A percentile compares a stretch with the other conserved stretches of the same genome.
Conservation (phyloP, 768 basidiomycete species). For the Hydnomerulius pinastri region DNA sequence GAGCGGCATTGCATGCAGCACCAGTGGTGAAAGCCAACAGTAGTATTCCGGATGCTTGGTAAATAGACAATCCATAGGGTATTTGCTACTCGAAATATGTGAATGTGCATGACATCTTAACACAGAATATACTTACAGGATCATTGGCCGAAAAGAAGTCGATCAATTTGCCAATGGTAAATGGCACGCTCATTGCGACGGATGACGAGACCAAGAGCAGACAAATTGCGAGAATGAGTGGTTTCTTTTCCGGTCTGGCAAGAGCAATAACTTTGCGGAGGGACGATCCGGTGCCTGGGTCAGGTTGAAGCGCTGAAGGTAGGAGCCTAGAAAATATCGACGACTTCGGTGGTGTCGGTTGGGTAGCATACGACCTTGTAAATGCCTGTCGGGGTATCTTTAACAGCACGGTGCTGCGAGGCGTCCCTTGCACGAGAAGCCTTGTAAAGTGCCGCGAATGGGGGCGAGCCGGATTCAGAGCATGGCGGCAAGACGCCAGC, state of each 20-base stretch:
- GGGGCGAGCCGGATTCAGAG: background rate
- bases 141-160: constrained; percentile 82
- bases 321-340: constrained; percentile 28
- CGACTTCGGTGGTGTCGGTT: constrained; percentile 1
- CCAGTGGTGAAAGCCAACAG: constrained; percentile 83
- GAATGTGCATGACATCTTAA: constrained; percentile 25
- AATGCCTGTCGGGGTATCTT: constrained; percentile 4
- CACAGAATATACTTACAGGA: constrained; percentile 48
- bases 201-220: constrained; percentile 84
- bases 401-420: background rate
- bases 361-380: constrained; percentile 14
- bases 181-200: constrained; percentile 90
- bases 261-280: constrained; percentile 75
- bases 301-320: constrained; percentile 35
- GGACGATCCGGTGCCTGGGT: constrained; percentile 55
- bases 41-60: constrained; percentile 75
- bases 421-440: background rate
- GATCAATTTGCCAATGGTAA: constrained; percentile 92
- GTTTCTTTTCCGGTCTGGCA: constrained; percentile 80
- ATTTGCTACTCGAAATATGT: constrained; percentile 51
- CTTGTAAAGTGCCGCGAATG: background rate
- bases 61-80: constrained; percentile 77
- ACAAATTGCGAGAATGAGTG: constrained; percentile 73
- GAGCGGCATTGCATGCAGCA: constrained; percentile 81
- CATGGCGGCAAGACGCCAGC: constrained; percentile 6